Evolutionary conservation across 768 basidiomycete species (phyloP).

Genomic region (Boletales sp.): DNA sequence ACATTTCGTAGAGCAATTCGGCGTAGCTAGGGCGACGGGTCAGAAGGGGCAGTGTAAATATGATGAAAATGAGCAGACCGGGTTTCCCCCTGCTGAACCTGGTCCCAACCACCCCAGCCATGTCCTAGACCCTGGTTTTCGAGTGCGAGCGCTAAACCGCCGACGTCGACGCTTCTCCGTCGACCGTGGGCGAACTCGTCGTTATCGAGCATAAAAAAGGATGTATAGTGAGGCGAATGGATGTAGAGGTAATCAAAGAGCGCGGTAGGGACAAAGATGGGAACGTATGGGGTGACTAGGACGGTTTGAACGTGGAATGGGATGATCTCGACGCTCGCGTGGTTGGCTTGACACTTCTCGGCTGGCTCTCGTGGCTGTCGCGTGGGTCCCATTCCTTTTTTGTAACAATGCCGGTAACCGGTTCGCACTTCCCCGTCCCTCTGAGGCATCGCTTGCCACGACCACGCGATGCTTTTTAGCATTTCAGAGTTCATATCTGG

Average conservation of each 20-base stretch:
- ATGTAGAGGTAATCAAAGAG: neutral
- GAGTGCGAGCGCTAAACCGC: slow-evolving; percentile 81
- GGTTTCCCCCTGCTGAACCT: slow-evolving; percentile 42
- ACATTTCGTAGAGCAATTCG: slow-evolving; percentile 83
- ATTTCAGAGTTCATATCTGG: neutral
- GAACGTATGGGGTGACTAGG: slow-evolving; percentile 5
- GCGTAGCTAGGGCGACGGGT: slow-evolving; percentile 52
- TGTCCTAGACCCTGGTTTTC: slow-evolving; percentile 57
- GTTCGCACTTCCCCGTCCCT: neutral
- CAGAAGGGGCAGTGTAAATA: neutral
- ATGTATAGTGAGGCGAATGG: neutral
- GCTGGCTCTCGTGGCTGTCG: slow-evolving; percentile 32
- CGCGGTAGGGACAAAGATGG: slow-evolving; percentile 1
- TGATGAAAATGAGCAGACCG: slow-evolving; percentile 39
- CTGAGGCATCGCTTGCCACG: too few relatives aligned
- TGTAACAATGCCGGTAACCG: slow-evolving; percentile 13
- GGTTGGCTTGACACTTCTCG: slow-evolving; percentile 31
- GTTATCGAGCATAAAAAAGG: slow-evolving; percentile 23
- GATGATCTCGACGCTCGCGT: slow-evolving; percentile 35
- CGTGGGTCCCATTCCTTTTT: slow-evolving; percentile 24
- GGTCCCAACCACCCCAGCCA: slow-evolving; percentile 66
- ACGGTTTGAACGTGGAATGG: slow-evolving; percentile 16
- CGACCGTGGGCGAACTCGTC: slow-evolving; percentile 33
- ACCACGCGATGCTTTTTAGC: neutral
- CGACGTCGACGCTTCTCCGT: slow-evolving; percentile 84